Evolutionary conservation across 495 filamentous ascomycete genomes (phyloP), one percentile per base, ranked within the genome.

Genomic region (Usnea hakonensis): DNA sequence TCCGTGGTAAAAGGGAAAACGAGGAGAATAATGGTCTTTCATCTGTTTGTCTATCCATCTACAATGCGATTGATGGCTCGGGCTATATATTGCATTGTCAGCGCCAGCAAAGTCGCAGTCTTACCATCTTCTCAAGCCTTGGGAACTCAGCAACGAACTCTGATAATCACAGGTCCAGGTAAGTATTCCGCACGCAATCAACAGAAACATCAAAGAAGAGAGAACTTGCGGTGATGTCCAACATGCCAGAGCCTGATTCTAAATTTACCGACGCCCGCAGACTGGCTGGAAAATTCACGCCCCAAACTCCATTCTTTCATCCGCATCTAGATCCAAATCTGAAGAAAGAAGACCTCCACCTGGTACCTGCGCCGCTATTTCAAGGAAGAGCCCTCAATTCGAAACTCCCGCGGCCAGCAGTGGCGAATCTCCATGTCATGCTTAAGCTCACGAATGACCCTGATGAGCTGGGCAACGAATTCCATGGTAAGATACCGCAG

Each of bases 331-430:
- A 66, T 26, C 43, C 61, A 21, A 52, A 35, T 8, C 17, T 63
- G 3, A 30, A 19, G 5, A 6, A 19, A 36, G 48, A 59, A 54
- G 48, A 63, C 21, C 21, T 58, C n/a, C 7, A 30, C 7, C 41
- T 63, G 10, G 48, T 66, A 54, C 64, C 64, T 19, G 38, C 26
- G 5, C 60, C 58, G 11, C 56, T 66, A n/a, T 33, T 32, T 5
- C 44, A 46, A 28, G 23, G 54, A 7, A 61, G 55, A 23, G 46
- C 23, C 2, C 46, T 63, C 26, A 61, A 60, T 10, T 60, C 46
- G 56, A 41, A 60, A 46, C n/a, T 55, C 16, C 54, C 61, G 8
- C 17, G 41, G 33, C 37, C 40, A 36, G 43, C 55, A 19, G 35
- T 13, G 7, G 50, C 28, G 17, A 57, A 58, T 41, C 56, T 64